A percentile compares a stretch with the other conserved stretches of the same genome.
These are phyloP conservation scores for Diaporthe sp. DNA, from an alignment of 2,329 filamentous ascomycete species.

Conservation along the genomic window DNA sequence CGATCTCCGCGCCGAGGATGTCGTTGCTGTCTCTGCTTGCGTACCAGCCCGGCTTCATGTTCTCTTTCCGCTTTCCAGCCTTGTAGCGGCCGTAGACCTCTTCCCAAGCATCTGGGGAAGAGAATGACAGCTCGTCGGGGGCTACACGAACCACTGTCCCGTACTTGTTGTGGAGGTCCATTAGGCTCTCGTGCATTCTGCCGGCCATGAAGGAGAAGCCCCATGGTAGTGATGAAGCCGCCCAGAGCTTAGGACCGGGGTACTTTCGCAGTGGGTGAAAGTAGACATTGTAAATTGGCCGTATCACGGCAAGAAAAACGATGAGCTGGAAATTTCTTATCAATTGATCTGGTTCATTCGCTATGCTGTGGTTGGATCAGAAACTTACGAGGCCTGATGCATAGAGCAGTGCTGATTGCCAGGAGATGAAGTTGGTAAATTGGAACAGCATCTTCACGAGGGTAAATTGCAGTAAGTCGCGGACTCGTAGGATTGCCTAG, in stretches of 20 bases:
- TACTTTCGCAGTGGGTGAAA: conserved; percentile 30
- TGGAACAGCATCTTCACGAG: conserved; percentile 5
- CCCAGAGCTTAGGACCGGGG: conserved; percentile 29
- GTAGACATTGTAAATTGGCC: conserved; percentile 29
- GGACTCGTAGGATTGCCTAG: background rate
- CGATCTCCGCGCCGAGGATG: conserved; percentile 17
- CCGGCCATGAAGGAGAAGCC: conserved; percentile 20
- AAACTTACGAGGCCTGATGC: background rate
- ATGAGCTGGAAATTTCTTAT: background rate
- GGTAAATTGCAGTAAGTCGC: background rate
- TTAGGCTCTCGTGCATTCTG: conserved; percentile 2
- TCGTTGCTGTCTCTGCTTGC: conserved; percentile 2
- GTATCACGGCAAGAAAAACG: background rate
- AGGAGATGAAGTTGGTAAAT: background rate
- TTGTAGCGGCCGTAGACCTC: conserved; percentile 23
- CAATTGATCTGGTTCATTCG: background rate
- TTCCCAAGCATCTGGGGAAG: conserved; percentile 25
- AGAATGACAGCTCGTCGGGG: conserved; percentile 24
- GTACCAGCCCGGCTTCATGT: conserved; percentile 20
- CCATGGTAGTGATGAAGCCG: conserved; percentile 16
- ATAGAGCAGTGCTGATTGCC: background rate
- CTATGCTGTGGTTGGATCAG: background rate
- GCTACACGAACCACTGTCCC: conserved; percentile 14
- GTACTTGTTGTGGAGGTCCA: conserved; percentile 20
- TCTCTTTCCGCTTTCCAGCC: conserved; percentile 13